Conservation (phyloP, 2,329 filamentous ascomycete species). For the Hymenoscyphus linearis region DNA sequence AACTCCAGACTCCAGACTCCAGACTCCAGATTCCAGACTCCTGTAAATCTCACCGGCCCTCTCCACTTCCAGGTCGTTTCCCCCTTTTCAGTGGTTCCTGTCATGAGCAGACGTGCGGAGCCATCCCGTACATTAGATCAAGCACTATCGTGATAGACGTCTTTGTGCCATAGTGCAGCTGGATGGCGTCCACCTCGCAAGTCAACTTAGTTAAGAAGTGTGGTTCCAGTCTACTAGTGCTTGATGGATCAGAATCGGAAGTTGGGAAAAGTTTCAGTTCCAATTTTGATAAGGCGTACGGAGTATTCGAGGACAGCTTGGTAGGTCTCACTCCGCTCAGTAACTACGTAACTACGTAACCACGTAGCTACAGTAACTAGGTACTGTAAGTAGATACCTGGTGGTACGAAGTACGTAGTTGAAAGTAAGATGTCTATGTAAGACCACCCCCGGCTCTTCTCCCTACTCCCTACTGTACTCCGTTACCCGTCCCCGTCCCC, state of each 20-base stretch:
- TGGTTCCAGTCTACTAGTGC: neutral
- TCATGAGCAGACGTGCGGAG: neutral
- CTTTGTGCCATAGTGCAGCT: neutral
- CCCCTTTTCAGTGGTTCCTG: neutral
- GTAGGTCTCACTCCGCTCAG: too few species aligned
- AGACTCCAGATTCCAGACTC: neutral
- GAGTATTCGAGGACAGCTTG: too few species aligned
- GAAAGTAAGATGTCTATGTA: neutral
- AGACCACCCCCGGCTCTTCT: neutral
- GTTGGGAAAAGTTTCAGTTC: neutral
- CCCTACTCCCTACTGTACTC: too few species aligned
- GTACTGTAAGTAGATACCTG: too few species aligned
- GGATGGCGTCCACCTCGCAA: neutral
- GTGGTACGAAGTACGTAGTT: neutral
- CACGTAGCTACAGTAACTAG: too few species aligned
- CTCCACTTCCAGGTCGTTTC: neutral
- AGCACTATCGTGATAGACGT: neutral
- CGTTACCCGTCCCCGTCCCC: too few species aligned
- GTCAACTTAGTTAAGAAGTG: too few species aligned
- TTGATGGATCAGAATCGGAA: neutral
- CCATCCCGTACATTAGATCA: neutral
- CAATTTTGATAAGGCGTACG: neutral
- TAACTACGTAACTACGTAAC: too few species aligned
- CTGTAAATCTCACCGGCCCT: neutral
- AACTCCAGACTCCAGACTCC: neutral